Base-by-base conservation (phyloP, 805 yeast genomes). In the Candida qinlingensis region DNA sequence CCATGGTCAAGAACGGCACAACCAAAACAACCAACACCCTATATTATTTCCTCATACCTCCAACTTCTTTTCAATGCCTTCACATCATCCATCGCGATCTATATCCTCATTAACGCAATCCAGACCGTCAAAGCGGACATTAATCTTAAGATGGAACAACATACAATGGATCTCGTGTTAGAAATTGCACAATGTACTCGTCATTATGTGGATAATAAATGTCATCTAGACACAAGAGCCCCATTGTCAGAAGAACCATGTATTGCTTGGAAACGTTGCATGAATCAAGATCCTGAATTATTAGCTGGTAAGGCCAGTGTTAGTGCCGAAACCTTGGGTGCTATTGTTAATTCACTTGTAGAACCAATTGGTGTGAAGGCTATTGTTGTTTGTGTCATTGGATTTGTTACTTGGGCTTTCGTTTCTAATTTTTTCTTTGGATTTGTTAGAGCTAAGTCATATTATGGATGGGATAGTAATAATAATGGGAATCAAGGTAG, bases 331-430 rank as follows among this genome's bases (percentile, higher is more conserved):
- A 75, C 84, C 0, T 55, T 85, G 3, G 91, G 90, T 0, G 65
- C 77, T 43, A 68, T 85, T 12, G 55, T 84, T 9, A 82, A 83
- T 56, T 76, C 84, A 0, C 69, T 85, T 47, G 70, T 85, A 19
- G 87, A 85, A 54, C 90, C 89, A 0, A 72, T 86, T 40, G 83
- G 87, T 4, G 65, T 75, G 52, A 81, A 83, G 60, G 78, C 85
- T 19, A 69, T 81, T 41, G 34, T 72, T 4, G 72, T 81, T 4
- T 58, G 77, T 10, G 54, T 71, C 4, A 54, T 72, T 8, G 66
- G 64, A 1, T 50, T 74, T 9, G 56, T 72, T 0, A 67, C 73
- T n/a, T 67, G 79, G 68, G 59, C 76, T 19, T 85, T 83, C 59
- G 70, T 76, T 4, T 75, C 82, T 29, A 86, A 86, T 59, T 80